Percentiles rank a stretch among this genome's conserved stretches.
phyloP scores from a whole-genome alignment of 495 filamentous ascomycete genomes.

The Trichoderma virens region DNA sequence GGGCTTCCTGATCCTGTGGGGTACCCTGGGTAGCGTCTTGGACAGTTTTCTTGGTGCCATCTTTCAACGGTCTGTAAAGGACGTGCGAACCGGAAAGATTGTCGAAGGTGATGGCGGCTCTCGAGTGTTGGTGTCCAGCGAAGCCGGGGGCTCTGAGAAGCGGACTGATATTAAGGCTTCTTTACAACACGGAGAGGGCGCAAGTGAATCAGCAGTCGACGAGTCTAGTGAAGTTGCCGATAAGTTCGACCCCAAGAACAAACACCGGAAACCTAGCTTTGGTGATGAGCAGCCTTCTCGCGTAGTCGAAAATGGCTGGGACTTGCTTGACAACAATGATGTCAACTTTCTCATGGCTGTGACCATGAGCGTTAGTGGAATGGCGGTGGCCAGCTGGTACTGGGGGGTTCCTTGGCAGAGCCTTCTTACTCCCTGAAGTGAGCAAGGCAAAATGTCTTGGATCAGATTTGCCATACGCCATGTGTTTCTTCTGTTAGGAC shows the following conservation, averaged over 20 bases:
- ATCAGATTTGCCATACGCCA: no score
- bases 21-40: slow-evolving; percentile 68
- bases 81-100: slow-evolving; percentile 73
- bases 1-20: slow-evolving; percentile 58
- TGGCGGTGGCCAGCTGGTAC: slow-evolving; percentile 52
- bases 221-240: slow-evolving; percentile 21
- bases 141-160: slow-evolving; percentile 17
- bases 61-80: slow-evolving; percentile 80
- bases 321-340: slow-evolving; percentile 85
- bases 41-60: slow-evolving; percentile 83
- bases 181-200: slow-evolving; percentile 15
- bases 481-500: no score
- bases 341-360: slow-evolving; percentile 89
- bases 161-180: slow-evolving; percentile 32
- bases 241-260: slow-evolving; percentile 35
- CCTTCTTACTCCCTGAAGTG: slow-evolving; percentile 22
- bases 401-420: slow-evolving; percentile 39
- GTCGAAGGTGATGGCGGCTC: slow-evolving; percentile 80
- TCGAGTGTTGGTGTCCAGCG: slow-evolving; percentile 50
- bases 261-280: slow-evolving; percentile 39
- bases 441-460: no score
- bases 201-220: not conserved
- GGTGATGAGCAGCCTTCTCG: slow-evolving; percentile 57
- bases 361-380: slow-evolving; percentile 70
- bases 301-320: slow-evolving; percentile 61